phyloP scores from a whole-genome alignment of 306 rosid genomes.

The Bauhinia variegata region DNA sequence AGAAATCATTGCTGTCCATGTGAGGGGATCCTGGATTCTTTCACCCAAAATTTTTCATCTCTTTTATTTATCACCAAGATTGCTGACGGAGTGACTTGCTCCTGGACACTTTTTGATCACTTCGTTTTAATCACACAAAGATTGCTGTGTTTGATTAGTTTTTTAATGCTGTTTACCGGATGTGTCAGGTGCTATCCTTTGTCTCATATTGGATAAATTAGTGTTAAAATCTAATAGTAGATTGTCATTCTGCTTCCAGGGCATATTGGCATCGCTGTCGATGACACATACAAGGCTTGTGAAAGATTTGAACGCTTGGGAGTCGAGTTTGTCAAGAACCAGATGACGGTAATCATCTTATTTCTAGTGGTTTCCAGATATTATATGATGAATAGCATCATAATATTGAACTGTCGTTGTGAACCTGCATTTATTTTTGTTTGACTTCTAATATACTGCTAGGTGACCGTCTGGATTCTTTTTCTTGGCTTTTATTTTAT shows the following conservation, averaged over 20 bases:
- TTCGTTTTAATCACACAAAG: constrained; percentile 5
- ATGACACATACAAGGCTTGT: constrained; percentile 89
- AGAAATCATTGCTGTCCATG: neutral
- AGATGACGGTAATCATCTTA: constrained; percentile 66
- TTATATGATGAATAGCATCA: neutral
- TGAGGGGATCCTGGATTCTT: constrained; percentile 1
- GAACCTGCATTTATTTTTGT: constrained; percentile 1
- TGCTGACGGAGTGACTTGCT: constrained; percentile 7
- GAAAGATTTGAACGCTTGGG: constrained; percentile 90
- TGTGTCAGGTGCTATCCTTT: neutral
- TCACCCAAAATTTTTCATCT: neutral
- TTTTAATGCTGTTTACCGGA: constrained; percentile 16
- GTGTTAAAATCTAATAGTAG: neutral
- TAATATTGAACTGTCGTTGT: neutral
- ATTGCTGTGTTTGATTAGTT: constrained; percentile 7
- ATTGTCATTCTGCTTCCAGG: constrained; percentile 49
- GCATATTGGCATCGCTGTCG: constrained; percentile 93
- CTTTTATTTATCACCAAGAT: neutral
- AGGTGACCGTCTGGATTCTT: constrained; percentile 5
- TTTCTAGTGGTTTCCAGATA: neutral
- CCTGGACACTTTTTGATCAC: neutral
- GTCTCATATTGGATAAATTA: constrained; percentile 14
- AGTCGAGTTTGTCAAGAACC: constrained; percentile 87
- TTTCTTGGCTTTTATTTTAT: neutral
- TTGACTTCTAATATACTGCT: constrained; percentile 5